Base-by-base conservation (phyloP, 108 stramenopile genomes). In the Skeletonema costatum region DNA sequence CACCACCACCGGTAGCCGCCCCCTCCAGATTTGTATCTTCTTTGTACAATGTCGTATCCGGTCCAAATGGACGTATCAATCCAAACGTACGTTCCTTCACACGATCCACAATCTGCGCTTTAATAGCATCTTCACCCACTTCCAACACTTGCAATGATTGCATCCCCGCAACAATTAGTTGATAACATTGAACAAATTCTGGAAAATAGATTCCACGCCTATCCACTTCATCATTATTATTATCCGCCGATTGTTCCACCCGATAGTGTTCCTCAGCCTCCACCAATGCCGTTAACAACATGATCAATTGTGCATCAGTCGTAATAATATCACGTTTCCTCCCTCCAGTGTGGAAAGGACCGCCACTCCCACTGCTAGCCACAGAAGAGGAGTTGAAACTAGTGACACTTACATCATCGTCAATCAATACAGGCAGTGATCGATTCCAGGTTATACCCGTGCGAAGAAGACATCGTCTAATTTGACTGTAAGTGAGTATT, bases 111-210 rank as follows among this genome's bases (percentile, higher is more conserved):
- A 51, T 65, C 56, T 35, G 41, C 11, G 41, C 41, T 42, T 42
- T 42, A 42, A 42, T 42, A 13, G 1, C 41, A 42, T 42, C 41
- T 42, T 12, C 13, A 42, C 13, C 13, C 41, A 42, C 41, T 19
- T 51, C 19, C 50, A 86, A 17, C 1, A 75, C 68, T 48, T 91
- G 80, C 19, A 93, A 68, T 2, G 90, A 77, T 70, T 89, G 85
- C 90, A 93, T 88, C 60, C 89, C 90, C 13, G 67, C 42, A 39
- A 93, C 74, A 50, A 90, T 83, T 0, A 72, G 70, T 67, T 86
- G 84, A 80, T 91, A 93, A 44, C 81, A 85, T 53, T 89, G 88
- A 1, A 88, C 35, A 67, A 93, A 71, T 46, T 91, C 93, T 7
- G 85, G 83, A 73, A 51, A 71, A 12, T 5, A 63, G 32, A 82